phyloP scores from a whole-genome alignment of 2,329 filamentous ascomycete species.

The Diaporthe batatas region DNA sequence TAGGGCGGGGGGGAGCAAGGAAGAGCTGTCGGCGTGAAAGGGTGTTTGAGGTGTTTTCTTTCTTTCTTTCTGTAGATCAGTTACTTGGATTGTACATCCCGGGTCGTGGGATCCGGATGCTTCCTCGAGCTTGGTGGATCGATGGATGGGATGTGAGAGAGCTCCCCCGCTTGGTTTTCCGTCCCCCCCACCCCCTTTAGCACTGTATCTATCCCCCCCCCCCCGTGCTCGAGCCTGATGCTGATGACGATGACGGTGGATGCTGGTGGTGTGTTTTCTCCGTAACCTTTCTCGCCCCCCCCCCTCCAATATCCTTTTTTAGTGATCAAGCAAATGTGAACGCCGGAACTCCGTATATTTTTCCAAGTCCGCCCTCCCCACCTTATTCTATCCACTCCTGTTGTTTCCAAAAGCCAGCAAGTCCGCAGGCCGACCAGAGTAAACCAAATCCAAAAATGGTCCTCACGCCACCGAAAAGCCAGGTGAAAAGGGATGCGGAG shows the following conservation, averaged over 20 bases:
- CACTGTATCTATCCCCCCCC: neutral
- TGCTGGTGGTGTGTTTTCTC: too few relatives aligned
- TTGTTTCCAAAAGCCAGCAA: conserved; percentile 3
- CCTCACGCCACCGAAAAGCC: neutral
- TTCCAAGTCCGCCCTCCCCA: neutral
- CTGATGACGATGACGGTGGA: conserved; percentile 7
- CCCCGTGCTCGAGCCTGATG: neutral
- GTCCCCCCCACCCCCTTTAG: neutral
- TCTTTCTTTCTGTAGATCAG: neutral
- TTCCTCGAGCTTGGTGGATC: too few relatives aligned
- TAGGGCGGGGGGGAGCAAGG: neutral
- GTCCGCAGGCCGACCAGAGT: neutral
- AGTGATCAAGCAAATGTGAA: neutral
- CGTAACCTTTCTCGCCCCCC: too few relatives aligned
- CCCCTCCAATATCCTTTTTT: neutral
- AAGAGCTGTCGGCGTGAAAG: neutral
- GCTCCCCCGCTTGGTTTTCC: neutral
- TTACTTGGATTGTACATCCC: neutral
- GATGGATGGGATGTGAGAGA: neutral
- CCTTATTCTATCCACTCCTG: neutral
- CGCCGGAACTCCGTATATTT: conserved; percentile 19
- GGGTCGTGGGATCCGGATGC: too few relatives aligned
- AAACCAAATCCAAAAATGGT: neutral
- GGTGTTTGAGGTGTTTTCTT: conserved; percentile 10
- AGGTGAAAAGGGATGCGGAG: neutral